Evolutionary conservation across 2,329 filamentous ascomycete species (phyloP).

Genomic region (Boeremia lycopersici): DNA sequence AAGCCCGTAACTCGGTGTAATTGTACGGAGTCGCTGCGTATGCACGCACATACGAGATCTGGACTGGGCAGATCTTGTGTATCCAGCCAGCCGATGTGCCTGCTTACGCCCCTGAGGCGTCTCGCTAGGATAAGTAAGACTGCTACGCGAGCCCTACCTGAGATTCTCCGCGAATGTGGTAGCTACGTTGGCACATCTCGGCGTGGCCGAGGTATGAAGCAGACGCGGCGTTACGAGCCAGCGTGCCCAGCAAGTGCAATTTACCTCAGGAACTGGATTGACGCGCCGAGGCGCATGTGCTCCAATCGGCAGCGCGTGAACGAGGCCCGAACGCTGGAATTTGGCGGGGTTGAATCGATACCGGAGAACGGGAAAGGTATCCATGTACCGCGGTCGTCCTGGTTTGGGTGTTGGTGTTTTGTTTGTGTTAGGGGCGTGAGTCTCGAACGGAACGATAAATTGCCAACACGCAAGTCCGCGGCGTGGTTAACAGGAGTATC

Average conservation of each 20-base stretch:
- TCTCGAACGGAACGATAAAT: conserved; percentile 10
- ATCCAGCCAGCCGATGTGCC: neutral
- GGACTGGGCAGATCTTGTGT: neutral
- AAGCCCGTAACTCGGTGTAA: neutral
- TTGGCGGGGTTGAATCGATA: conserved; percentile 5
- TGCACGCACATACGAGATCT: conserved; percentile 8
- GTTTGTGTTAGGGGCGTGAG: neutral
- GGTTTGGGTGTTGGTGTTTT: neutral
- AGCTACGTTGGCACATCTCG: neutral
- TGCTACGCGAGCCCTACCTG: neutral
- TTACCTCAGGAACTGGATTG: conserved; percentile 9
- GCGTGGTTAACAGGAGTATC: neutral
- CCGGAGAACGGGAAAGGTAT: neutral
- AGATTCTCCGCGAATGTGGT: neutral
- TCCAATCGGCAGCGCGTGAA: conserved; percentile 5
- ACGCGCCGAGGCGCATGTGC: conserved; percentile 1
- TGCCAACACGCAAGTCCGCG: neutral
- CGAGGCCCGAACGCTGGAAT: neutral
- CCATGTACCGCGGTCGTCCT: conserved; percentile 1
- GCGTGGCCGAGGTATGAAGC: conserved; percentile 2
- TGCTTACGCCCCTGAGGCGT: neutral
- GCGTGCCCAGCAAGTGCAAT: conserved; percentile 5
- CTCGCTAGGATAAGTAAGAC: conserved; percentile 5
- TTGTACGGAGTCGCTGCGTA: neutral
- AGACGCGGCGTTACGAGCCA: neutral